phyloP scores from a whole-genome alignment of 495 filamentous ascomycete genomes.

The Penicillium coprophilum region DNA sequence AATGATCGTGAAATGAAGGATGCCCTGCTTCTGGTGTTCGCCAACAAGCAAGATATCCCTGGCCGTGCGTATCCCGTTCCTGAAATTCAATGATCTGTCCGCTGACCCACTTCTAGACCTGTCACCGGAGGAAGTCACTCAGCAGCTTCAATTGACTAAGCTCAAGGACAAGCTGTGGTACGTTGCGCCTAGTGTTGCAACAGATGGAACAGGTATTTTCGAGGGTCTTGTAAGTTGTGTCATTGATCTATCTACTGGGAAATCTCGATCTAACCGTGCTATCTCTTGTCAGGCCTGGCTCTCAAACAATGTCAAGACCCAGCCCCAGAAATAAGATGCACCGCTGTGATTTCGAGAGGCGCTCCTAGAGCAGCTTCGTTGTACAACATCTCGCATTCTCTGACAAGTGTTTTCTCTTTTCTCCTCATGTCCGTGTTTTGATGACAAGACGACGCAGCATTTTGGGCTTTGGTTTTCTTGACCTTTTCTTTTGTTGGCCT shows the following conservation, averaged over 20 bases:
- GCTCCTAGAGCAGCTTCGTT: constrained; percentile 28
- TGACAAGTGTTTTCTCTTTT: constrained; percentile 25
- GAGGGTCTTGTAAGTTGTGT: constrained; percentile 74
- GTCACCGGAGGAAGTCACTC: constrained; percentile 82
- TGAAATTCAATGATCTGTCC: neutral
- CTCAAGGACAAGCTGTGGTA: constrained; percentile 94
- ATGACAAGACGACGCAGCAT: constrained; percentile 51
- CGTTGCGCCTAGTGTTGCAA: constrained; percentile 93
- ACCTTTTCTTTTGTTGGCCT: constrained; percentile 22
- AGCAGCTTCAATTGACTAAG: constrained; percentile 77
- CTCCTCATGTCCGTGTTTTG: constrained; percentile 46
- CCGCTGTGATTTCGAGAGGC: constrained; percentile 28
- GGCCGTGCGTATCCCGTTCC: constrained; percentile 61
- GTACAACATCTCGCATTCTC: constrained; percentile 44
- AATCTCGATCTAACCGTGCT: neutral
- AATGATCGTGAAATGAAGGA: constrained; percentile 99
- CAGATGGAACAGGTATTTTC: constrained; percentile 88
- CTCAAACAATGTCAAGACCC: constrained; percentile 87
- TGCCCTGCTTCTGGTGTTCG: constrained; percentile 88
- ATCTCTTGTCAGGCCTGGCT: constrained; percentile 67
- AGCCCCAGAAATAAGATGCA: constrained; percentile 49
- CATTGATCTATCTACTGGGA: neutral
- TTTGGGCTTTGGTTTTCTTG: constrained; percentile 36
- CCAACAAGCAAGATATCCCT: constrained; percentile 93
- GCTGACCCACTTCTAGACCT: constrained; percentile 59